phyloP scores from a whole-genome alignment of 768 basidiomycete genomes.

The Leccinum incarnatum region DNA sequence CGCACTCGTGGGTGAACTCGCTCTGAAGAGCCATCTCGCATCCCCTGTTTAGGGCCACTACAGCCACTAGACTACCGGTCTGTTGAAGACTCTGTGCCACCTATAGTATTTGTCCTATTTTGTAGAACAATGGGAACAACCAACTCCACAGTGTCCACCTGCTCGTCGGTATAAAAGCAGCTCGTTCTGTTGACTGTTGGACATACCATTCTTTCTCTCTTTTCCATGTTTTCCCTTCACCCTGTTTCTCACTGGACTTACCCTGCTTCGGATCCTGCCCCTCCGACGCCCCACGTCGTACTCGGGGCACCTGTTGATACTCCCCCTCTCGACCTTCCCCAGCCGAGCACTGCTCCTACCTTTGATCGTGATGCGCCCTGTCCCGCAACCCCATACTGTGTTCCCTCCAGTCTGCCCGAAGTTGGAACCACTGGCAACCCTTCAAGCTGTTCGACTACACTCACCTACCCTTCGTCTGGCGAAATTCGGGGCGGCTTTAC shows the following conservation, averaged over 20 bases:
- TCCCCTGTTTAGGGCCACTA: conserved; percentile 80
- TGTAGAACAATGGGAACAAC: conserved; percentile 1
- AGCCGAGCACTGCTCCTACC: background rate
- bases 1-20: conserved; percentile 66
- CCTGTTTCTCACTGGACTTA: background rate
- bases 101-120: background rate
- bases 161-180: conserved; percentile 11
- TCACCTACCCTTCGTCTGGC: background rate
- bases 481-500: background rate
- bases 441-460: background rate
- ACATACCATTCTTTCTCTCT: background rate
- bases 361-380: conserved; percentile 11
- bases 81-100: background rate
- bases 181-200: background rate
- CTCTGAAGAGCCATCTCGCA: conserved; percentile 65
- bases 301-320: background rate
- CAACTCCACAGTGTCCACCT: too few relatives aligned
- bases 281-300: conserved; percentile 12
- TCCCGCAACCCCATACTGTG: conserved; percentile 11
- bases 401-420: background rate
- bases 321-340: conserved; percentile 7
- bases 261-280: background rate
- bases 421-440: background rate
- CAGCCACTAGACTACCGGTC: conserved; percentile 67
- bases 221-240: background rate